Conservation (phyloP, 2,329 filamentous ascomycete species). For the Exserohilum rostratum region DNA sequence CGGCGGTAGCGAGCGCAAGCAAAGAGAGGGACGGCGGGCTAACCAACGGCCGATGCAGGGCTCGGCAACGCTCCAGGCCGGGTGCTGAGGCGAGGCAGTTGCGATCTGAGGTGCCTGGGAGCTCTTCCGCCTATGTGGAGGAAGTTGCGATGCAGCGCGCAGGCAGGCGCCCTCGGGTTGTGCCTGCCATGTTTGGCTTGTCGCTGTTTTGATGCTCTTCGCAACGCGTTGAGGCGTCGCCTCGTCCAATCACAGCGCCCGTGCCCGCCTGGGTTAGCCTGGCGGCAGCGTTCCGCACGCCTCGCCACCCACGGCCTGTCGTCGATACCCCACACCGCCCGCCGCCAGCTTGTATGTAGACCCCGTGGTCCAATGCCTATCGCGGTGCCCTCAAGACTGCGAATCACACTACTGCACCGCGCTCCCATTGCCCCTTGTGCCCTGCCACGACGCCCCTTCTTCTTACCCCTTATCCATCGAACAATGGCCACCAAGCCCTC, state of each 20-base stretch:
- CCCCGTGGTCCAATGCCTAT: conserved; percentile 29
- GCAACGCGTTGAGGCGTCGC: conserved; percentile 18
- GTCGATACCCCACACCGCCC: conserved; percentile 17
- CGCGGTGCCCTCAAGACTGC: conserved; percentile 11
- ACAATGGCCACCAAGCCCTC: conserved; percentile 50
- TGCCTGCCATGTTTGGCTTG: conserved; percentile 31
- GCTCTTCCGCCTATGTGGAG: too few species aligned
- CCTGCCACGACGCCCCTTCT: conserved; percentile 17
- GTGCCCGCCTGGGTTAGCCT: not conserved
- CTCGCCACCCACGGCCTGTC: conserved; percentile 6
- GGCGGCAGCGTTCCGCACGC: conserved; percentile 11
- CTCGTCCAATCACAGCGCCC: conserved; percentile 26
- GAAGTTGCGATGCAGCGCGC: conserved; percentile 21
- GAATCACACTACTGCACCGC: conserved; percentile 6
- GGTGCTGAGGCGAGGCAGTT: conserved; percentile 2
- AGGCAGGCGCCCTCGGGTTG: conserved; percentile 22
- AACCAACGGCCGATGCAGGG: conserved; percentile 9
- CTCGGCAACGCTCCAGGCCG: conserved; percentile 10
- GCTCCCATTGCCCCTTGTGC: conserved; percentile 8
- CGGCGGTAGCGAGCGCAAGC: conserved; percentile 16
- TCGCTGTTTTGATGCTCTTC: conserved; percentile 35
- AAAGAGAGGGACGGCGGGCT: conserved; percentile 13
- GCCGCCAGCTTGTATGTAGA: conserved; percentile 12
- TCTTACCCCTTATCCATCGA: conserved; percentile 23
- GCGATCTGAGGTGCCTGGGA: too few species aligned